These are phyloP conservation scores for Fusarium torreyae DNA, from an alignment of 2,329 filamentous ascomycete species.

Conservation along the genomic window DNA sequence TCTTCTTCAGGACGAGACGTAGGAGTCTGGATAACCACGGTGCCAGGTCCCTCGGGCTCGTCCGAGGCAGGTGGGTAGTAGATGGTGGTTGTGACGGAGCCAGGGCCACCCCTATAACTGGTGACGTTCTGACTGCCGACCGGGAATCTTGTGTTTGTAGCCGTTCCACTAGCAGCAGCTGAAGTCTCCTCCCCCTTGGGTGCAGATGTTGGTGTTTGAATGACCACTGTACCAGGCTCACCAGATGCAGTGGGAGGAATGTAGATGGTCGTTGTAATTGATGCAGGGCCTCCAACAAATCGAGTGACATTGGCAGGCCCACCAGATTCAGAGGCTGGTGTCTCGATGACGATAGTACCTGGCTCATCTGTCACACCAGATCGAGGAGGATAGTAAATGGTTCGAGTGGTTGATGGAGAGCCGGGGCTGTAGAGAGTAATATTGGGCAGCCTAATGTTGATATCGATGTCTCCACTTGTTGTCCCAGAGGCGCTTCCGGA, in stretches of 20 bases:
- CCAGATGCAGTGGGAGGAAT: constrained; percentile 8
- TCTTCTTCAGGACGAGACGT: background rate
- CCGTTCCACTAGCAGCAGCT: background rate
- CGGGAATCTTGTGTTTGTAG: background rate
- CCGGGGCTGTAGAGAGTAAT: background rate
- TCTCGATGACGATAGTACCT: constrained; percentile 11
- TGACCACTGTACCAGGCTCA: constrained; percentile 17
- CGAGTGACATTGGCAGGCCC: constrained; percentile 10
- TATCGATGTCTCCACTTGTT: background rate
- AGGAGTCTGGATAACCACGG: constrained; percentile 17
- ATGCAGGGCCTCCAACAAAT: constrained; percentile 10
- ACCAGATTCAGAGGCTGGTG: constrained; percentile 4
- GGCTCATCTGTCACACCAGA: background rate
- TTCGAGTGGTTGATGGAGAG: background rate
- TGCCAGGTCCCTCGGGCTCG: background rate
- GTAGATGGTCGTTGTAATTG: constrained; percentile 4
- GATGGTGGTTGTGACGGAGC: constrained; percentile 1
- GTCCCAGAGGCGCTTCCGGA: background rate
- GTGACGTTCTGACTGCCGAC: constrained; percentile 4
- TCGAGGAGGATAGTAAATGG: background rate
- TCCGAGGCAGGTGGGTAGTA: constrained; percentile 13
- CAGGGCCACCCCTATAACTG: constrained; percentile 12
- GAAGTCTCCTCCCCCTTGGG: background rate
- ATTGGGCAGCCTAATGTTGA: background rate
- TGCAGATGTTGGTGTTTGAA: constrained; percentile 9